phyloP scores from a whole-genome alignment of 768 basidiomycete species.

The Psilocybe subaeruginosa region DNA sequence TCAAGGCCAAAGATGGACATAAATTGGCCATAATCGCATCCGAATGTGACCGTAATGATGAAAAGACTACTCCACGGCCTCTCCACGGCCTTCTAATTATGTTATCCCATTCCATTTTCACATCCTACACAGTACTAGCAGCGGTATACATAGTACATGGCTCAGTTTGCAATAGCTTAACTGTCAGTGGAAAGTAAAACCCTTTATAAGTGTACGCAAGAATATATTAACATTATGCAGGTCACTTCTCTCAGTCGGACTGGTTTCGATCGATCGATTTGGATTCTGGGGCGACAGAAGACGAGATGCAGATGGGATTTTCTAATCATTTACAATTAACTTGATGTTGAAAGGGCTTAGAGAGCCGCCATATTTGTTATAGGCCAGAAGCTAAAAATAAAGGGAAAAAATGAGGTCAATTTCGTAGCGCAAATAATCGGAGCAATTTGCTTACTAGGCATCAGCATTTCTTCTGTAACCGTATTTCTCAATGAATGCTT shows the following conservation, averaged over 20 bases:
- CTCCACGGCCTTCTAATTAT: not conserved
- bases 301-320: not conserved
- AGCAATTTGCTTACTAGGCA: conserved; percentile 67
- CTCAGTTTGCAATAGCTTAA: too few relatives aligned
- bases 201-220: not conserved
- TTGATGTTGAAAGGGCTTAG: conserved; percentile 30
- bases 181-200: not conserved
- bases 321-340: conserved; percentile 12
- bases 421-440: not conserved
- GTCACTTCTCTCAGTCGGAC: not conserved
- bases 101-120: not conserved
- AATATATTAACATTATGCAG: not conserved
- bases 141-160: not conserved
- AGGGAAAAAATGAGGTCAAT: conserved; percentile 12
- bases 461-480: conserved; percentile 73
- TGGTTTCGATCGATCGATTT: not conserved
- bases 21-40: not conserved
- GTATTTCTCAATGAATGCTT: conserved; percentile 71
- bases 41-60: not conserved
- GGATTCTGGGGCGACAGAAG: not conserved
- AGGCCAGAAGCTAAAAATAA: conserved; percentile 65
- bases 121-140: not conserved
- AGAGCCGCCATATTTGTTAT: conserved; percentile 66
- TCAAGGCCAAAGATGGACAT: too few relatives aligned
- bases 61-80: not conserved